Evolutionary conservation across 306 rosid species (phyloP), one percentile per base, ranked within the genome.

Genomic region (Castanea crenata): DNA sequence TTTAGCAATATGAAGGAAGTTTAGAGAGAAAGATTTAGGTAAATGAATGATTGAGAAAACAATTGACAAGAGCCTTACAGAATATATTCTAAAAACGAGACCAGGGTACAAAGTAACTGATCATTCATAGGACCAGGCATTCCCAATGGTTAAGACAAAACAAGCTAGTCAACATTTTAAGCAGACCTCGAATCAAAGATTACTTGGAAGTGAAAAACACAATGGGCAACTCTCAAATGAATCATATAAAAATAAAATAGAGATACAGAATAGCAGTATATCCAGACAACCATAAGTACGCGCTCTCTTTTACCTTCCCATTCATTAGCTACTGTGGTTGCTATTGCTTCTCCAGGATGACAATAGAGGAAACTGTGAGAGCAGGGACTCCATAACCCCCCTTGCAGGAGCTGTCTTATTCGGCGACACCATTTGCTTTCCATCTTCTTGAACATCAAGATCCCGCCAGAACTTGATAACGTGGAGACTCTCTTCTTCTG

Each of bases 401-500:
- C 86, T 44, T 34, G 73, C 83, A 46, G 82, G 55, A 67, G 69
- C 65, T 62, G 89, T 78, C 83, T 82, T 87, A 58, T 77, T 78
- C 5, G 63, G 54, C 57, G 65, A 16, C 4, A 7, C 29, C 73
- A 35, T 75, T 49, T 81, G 86, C 70, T 78, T 81, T 19, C 75
- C 87, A 78, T 73, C 84, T 29, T 4, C 69, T 61, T 58, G 72
- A 78, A 19, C 11, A 73, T 91, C 90, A 18, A 58, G 19, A 84
- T 89, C 88, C 59, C 89, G 86, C 99, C 99, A 95, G 85, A 95
- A 95, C 88, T 95, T 93, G 81, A 95, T 91, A 74, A 93, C 84
- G 71, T 89, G 99, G 41, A 95, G 96, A 85, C 88, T 89, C 82
- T 95, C 99, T 85, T 93, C 98, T 76, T 91, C 99, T 31, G 98